Base-by-base conservation (phyloP, 768 basidiomycete species). In the Suillus brevipes region DNA sequence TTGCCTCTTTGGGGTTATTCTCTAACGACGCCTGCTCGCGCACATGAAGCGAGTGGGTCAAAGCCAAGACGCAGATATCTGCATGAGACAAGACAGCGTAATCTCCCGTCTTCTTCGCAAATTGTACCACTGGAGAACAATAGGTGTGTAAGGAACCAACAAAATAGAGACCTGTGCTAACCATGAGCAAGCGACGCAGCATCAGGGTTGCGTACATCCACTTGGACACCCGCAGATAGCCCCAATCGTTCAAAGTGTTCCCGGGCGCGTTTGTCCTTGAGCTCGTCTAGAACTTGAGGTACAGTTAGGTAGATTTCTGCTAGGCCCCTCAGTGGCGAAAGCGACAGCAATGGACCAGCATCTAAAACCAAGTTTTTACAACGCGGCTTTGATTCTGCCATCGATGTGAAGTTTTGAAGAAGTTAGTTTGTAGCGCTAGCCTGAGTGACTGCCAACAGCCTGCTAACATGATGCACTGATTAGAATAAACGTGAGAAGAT, bases 51-150 rank as follows among this genome's bases (percentile, higher is more conserved):
- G 88, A 84, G 73, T 92, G 89, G 7, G 95, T 94, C 69, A 99
- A 81, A 1, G 97, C 97, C 59, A 99, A 78, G 43, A 99, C 88
- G 70, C 91, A 89, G 49, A 99, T 75, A 87, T 99, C 97, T 16
- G 95, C 84, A 75, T 90, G 86, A 16, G 95, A 97, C 45, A 99
- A 83, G 56, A 95, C 96, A 50, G 92, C 81, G 74, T 95, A 96
- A 78, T 99, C 97, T 74, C 97, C 97, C 0, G 97, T 97, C 82
- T 93, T 93, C 82, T 95, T 97, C 4, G 97, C 94, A 77, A 88
- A 89, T 66, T 90, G 89, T 63, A 91, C 92, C 5, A 97, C 97
- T 98, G 73, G 50, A 66, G 65, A 60, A 3, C 62, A 52, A 9
- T 20, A 20, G 37, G 65, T 61, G 67, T 62, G 38, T 66, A 8